Evolutionary conservation across 176 grass and related monocot genomes (phyloP).

Genomic region (Zizania latifolia): DNA sequence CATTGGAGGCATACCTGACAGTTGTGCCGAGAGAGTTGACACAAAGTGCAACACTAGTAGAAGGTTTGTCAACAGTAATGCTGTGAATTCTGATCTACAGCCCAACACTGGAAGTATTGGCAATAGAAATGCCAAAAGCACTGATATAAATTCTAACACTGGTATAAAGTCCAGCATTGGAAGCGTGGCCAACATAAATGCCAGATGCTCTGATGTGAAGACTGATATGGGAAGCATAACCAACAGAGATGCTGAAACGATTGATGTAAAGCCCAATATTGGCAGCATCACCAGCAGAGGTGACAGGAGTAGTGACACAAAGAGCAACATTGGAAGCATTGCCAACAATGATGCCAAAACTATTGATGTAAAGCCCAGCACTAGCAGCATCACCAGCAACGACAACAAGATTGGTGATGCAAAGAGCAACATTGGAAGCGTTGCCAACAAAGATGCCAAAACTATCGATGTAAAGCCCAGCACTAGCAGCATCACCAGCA

Average conservation of each 20-base stretch:
- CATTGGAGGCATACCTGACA: conserved; percentile 7
- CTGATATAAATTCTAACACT: not conserved
- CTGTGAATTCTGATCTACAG: not conserved
- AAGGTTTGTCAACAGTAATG: conserved; percentile 12
- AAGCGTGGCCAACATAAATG: conserved; percentile 18
- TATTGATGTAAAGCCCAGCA: conserved; percentile 10
- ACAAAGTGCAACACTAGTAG: conserved; percentile 15
- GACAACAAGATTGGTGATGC: conserved; percentile 21
- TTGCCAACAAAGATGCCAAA: conserved; percentile 15
- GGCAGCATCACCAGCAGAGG: conserved; percentile 6
- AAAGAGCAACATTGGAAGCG: not conserved
- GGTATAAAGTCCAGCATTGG: not conserved
- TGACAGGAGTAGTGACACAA: conserved; percentile 4
- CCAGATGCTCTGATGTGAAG: not conserved
- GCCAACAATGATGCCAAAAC: conserved; percentile 13
- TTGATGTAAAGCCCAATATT: not conserved
- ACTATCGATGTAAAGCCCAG: conserved; percentile 22
- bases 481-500: not conserved
- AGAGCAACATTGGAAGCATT: conserved; percentile 8
- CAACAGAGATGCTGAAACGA: not conserved
- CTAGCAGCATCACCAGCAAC: conserved; percentile 8
- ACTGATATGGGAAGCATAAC: not conserved
- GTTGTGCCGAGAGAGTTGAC: conserved; percentile 25
- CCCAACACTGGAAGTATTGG: not conserved
- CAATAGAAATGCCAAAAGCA: conserved; percentile 15